Evolutionary conservation across 2,329 filamentous ascomycete species (phyloP), one percentile per base, ranked within the genome.

Genomic region (Diplodia seriata): DNA sequence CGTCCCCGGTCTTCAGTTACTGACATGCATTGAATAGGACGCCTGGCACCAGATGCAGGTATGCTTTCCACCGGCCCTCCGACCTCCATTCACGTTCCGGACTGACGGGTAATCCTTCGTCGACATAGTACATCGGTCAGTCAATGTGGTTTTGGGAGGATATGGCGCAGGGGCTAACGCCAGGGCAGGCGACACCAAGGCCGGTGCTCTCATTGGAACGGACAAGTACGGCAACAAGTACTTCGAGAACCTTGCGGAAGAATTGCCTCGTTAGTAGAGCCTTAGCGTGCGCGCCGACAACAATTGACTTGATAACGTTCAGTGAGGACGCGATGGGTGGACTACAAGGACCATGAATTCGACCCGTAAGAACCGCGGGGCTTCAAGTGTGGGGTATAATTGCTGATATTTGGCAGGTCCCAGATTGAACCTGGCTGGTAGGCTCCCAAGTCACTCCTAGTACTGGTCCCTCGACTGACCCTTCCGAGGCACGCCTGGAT

Each of bases 161-260:
- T 8, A 51, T 18, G 9, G n/a, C 49, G 12, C 4, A 61, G 29
- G 31, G 1, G 70, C 74, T 81, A 71, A 82, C 72, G 57, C 2
- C 54, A 50, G 36, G 69, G 71, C 78, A 95, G 94, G 94, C 84
- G 95, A 99, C 83, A 99, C 95, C 81, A 99, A 99, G 85, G 89
- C 91, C 77, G 96, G 95, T 76, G 89, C 87, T 53, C 85, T 97
- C 73, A 88, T 99, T 72, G 95, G 90, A 75, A 87, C 84, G 76
- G 95, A 99, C 84, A 88, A 89, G 80, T 96, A 90, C 79, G 96
- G 95, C 81, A 99, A 99, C 89, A 98, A 97, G 84, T 99, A 87
- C 86, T 99, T 88, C 80, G 95, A 99, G 86, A 97, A 99, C 85
- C 81, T 88, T 76, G 82, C 85, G 70, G 93, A 98, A 79, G 95